Base-by-base conservation (phyloP, 192 early-diverging fungal genomes). In the Umbelopsis ramanniana region DNA sequence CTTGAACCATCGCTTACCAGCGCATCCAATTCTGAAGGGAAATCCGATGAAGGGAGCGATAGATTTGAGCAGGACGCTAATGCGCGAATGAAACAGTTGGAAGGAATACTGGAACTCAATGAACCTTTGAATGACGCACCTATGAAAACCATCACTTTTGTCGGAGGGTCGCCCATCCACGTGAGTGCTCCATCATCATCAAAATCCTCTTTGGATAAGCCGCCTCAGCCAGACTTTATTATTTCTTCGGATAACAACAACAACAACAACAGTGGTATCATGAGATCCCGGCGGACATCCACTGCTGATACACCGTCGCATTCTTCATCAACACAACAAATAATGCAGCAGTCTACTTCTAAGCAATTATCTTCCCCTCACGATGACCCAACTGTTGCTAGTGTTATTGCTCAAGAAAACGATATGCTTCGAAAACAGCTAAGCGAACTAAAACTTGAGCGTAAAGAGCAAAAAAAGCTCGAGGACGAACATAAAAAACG, bases 401-500 rank as follows among this genome's bases (percentile, higher is more conserved):
- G 33, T 37, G 57, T 63, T 37, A 63, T 63, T 5, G 57, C 26
- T 29, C 57, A 38, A 37, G 57, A 63, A 37, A 63, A 63, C 35
- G 17, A 29, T 37, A 63, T 63, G 33, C 33, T 63, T 14, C 57
- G 57, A 4, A 29, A 63, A 33, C 57, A 63, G 29, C 33, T 63
- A 12, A 26, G 15, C 33, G 24, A 63, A 63, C 57, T 63, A 17
- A 63, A 17, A 63, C 33, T 37, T 9, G 57, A 63, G 33, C 57
- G 57, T 4, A 26, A 63, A 17, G 57, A 63, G 33, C 57, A 63
- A 63, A 63, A 63, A 37, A 9, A 37, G 33, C 57, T 63, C 35
- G 57, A 63, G 6, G 57, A 63, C 35, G 57, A 63, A 35, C 57
- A 63, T n/a, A 63, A 63, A 63, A 14, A 26, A 63, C 57, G 57